Evolutionary conservation across 106 monocot genomes (phyloP), one percentile per base, ranked within the genome.

Genomic region (Agapanthus africanus): DNA sequence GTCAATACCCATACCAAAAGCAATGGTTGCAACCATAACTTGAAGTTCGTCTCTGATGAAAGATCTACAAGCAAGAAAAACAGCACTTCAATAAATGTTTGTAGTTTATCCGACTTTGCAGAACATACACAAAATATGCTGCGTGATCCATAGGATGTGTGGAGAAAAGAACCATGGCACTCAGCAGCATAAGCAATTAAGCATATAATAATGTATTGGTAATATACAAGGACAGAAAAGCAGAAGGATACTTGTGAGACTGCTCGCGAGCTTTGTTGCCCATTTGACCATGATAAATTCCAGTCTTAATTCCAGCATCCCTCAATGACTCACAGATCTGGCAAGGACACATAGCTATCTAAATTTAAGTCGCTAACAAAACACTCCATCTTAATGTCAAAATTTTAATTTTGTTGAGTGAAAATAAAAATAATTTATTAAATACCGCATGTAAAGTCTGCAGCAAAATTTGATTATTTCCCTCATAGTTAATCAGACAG

Each of bases 1-100:
- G 78, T 99, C 99, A 37, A 99, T 88, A 70, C 99, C 99, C 99
- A 99, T 93, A 34, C 99, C 99, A 90, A 99, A 99, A 64, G 99
- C 99, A 80, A 99, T 76, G 49, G 99, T 99, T 23, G 99, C 92
- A 71, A 99, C 99, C 93, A 99, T 90, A 40, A 99, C 90, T 40
- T 78, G 82, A 60, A 87, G 44, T 61, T 99, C 99, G 74, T 99
- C 99, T 66, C 84, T 84, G n/a, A 87, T 82, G 57, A 95, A 95
- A 15, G 83, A 85, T 71, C 95, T 95, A 75, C 41, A 86, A 73
- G 9, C 36, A 72, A 27, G 18, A 67, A 15, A 31, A 0, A 33
- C 28, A 75, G 16, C 35, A 36, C 40, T 40, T 54, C n/a, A 35
- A 69, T 59, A 22, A 46, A 50, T 2, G 8, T 11, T 8, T 18